Evolutionary conservation across 768 basidiomycete species (phyloP), one percentile per base, ranked within the genome.

Genomic region (Mycena epipterygia): DNA sequence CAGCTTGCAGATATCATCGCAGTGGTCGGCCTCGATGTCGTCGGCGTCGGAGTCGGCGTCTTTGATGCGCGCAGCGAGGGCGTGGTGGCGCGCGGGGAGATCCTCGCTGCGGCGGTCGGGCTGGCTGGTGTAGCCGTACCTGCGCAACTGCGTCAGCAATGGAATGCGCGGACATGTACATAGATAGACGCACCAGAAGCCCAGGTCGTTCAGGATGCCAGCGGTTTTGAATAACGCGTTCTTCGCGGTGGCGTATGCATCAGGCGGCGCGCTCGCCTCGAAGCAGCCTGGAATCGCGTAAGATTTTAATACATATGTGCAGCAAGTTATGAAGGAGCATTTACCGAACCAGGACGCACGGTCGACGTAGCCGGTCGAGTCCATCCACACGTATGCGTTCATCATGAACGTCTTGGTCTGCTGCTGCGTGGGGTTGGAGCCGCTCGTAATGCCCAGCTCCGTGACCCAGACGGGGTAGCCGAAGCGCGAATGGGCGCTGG

Each of bases 321-420:
- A 17, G 39, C 39, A 3, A 16, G 39, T 4, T 16, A 17, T 8
- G 39, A 9, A 4, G 14, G 39, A 41, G 4, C 4, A 41, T 37
- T 46, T 13, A 46, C 44, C 44, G 44, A 46, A 46, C 44, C 44
- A 46, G 8, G 44, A 46, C 4, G 49, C 59, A 37, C 64, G 73
- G 27, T 73, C 63, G 42, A 73, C 63, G 33, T 67, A 67, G 42
- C 41, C 48, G 5, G 41, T 37, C n/a, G 61, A 37, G 33, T 70
- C 61, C 68, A 73, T 64, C 62, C 67, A 69, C 1, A 1, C 6
- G 41, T 59, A 64, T 0, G 71, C 68, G 13, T 70, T 21, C 57
- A 70, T 70, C 71, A 73, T 73, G 46, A 73, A 73, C 0, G 29
- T 21, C 55, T 73, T 70, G 21, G 42, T 44, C 41, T 73, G 62